Percentiles rank a stretch among this genome's conserved stretches.
Evolutionary conservation across 164 flowering plant species (phyloP).

Genomic region (Protea cynaroides): DNA sequence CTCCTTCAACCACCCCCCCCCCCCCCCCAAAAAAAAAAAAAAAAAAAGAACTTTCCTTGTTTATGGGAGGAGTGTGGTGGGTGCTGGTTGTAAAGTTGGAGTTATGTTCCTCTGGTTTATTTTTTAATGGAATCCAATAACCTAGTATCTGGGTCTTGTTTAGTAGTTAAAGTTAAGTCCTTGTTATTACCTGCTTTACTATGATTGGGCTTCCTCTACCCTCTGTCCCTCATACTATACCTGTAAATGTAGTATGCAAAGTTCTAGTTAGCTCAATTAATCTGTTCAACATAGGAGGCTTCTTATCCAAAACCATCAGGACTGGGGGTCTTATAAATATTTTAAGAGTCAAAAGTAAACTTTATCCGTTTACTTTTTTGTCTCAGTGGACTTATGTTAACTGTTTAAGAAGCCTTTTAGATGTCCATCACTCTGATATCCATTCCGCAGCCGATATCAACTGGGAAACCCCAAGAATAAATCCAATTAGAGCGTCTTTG

Average conservation of each 20-base stretch:
- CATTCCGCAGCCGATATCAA: neutral
- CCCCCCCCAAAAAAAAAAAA: too few species aligned
- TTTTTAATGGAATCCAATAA: neutral
- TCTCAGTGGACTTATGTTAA: neutral
- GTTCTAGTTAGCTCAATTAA: neutral
- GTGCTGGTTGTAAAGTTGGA: neutral
- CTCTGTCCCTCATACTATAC: neutral
- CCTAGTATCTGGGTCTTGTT: neutral
- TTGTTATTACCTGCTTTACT: too few species aligned
- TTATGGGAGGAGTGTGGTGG: too few species aligned
- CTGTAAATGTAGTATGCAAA: neutral
- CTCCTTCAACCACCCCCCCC: too few species aligned
- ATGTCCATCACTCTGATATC: neutral
- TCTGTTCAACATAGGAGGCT: neutral
- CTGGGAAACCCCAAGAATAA: too few species aligned
- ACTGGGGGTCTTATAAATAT: neutral
- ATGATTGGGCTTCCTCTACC: neutral
- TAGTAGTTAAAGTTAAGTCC: too few species aligned
- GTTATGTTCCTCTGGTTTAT: neutral
- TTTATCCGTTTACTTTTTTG: neutral
- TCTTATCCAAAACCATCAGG: neutral
- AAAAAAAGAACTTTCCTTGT: too few species aligned
- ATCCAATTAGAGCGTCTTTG: too few species aligned
- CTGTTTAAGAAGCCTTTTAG: neutral
- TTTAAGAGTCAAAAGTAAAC: neutral